phyloP scores from a whole-genome alignment of 208 protist genomes.

The Crithidia mellificae region DNA sequence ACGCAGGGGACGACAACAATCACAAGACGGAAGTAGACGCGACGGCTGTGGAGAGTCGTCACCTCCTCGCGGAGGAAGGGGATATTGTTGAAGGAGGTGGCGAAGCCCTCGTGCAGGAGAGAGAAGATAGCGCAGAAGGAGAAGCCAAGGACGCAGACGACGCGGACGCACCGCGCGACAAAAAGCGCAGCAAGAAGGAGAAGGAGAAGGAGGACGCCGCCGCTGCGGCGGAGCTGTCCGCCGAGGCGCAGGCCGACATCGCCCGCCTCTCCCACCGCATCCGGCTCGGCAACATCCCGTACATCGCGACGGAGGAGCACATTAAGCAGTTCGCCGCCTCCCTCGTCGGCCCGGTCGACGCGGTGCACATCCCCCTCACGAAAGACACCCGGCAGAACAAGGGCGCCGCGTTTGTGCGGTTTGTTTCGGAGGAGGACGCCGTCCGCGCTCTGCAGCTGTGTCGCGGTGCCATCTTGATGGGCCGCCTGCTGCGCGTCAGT shows the following conservation, averaged over 20 bases:
- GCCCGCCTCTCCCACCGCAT: conserved; percentile 88
- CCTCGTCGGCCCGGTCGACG: conserved; percentile 90
- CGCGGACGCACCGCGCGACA: background rate
- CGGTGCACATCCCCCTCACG: conserved; percentile 94
- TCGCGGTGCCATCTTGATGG: conserved; percentile 90
- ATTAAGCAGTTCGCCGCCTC: conserved; percentile 85
- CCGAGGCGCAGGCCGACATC: conserved; percentile 42
- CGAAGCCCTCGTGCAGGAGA: no score
- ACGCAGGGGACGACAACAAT: conserved; percentile 3
- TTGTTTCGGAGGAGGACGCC: conserved; percentile 83
- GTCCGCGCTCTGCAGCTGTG: conserved; percentile 70
- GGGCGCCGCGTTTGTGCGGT: conserved; percentile 94
- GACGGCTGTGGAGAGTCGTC: no score
- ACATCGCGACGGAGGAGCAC: conserved; percentile 94
- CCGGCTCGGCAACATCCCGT: conserved; percentile 96
- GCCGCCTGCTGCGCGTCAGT: conserved; percentile 68
- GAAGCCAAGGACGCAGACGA: no score
- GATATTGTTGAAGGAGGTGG: no score
- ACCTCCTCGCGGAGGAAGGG: no score
- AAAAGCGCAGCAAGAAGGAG: background rate
- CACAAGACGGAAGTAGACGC: background rate
- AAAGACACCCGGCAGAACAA: conserved; percentile 91
- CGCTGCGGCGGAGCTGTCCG: conserved; percentile 1
- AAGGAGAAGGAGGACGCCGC: background rate
- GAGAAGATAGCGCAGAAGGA: no score